Evolutionary conservation across 1,284 basidiomycete species (phyloP).

Genomic region (Moesziomyces parantarcticus): DNA sequence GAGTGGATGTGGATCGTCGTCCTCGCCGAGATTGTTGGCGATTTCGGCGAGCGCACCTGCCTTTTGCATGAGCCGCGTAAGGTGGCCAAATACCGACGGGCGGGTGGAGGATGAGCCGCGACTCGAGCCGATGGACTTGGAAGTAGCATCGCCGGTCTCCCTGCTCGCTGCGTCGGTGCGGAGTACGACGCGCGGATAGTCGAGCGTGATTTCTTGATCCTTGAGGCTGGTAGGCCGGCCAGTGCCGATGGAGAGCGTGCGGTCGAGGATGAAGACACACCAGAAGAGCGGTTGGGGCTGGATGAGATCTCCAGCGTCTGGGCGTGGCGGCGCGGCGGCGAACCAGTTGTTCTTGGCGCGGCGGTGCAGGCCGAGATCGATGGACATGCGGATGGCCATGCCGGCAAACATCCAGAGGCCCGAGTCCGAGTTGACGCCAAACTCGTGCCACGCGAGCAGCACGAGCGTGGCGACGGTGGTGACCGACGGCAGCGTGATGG

Average conservation of each 20-base stretch:
- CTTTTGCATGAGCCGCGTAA: slow-evolving; percentile 12
- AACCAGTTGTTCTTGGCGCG: slow-evolving; percentile 6
- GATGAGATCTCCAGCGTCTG: slow-evolving; percentile 1
- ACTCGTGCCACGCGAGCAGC: slow-evolving; percentile 14
- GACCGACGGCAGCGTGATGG: slow-evolving; percentile 7
- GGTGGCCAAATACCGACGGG: slow-evolving; percentile 8
- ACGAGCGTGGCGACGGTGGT: slow-evolving; percentile 9
- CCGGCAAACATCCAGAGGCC: slow-evolving; percentile 16
- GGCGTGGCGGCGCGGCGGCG: not conserved
- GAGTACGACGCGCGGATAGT: slow-evolving; percentile 1
- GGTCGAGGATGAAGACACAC: slow-evolving; percentile 11
- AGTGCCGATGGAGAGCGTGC: slow-evolving; percentile 8
- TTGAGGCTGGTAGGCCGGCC: slow-evolving; percentile 9
- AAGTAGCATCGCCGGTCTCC: not conserved
- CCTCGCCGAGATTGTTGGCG: slow-evolving; percentile 14
- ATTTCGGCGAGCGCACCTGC: slow-evolving; percentile 11
- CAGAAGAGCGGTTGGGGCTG: slow-evolving; percentile 7
- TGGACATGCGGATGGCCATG: slow-evolving; percentile 12
- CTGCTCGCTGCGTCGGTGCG: not conserved
- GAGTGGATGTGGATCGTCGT: slow-evolving; percentile 8
- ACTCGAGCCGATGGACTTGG: not conserved
- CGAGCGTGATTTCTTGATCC: slow-evolving; percentile 13
- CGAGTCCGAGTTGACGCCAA: slow-evolving; percentile 14
- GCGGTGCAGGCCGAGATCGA: slow-evolving; percentile 12
- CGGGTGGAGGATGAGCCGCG: not conserved